phyloP scores from a whole-genome alignment of 768 basidiomycete species.

The Suillus fuscotomentosus region DNA sequence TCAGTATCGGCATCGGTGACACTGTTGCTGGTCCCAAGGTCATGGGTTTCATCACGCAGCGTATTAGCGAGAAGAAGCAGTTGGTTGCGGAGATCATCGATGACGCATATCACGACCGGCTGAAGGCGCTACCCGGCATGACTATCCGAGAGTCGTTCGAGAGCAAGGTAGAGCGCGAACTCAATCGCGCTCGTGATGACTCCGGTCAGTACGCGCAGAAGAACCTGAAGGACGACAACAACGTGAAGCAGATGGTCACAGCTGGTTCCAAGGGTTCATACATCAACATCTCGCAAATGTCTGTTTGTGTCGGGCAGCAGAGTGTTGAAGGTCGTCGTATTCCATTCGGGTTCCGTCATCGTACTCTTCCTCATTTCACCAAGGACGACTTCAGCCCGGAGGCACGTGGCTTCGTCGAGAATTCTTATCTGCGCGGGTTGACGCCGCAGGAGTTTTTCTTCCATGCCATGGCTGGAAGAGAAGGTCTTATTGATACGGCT shows the following conservation, averaged over 20 bases:
- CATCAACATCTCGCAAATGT: conserved; percentile 99
- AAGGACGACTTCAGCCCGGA: conserved; percentile 99
- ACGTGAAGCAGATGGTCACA: conserved; percentile 99
- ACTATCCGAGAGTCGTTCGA: conserved; percentile 99
- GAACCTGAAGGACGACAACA: conserved; percentile 97
- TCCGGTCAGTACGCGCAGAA: conserved; percentile 97
- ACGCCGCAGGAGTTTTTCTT: conserved; percentile 99
- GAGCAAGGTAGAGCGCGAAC: conserved; percentile 83
- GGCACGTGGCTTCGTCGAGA: conserved; percentile 97
- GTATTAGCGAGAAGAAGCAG: conserved; percentile 78
- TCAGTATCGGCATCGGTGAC: conserved; percentile 98
- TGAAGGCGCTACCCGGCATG: conserved; percentile 95
- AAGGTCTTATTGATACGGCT: conserved; percentile 98
- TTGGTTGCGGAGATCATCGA: conserved; percentile 79
- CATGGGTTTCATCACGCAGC: conserved; percentile 82
- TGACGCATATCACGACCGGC: conserved; percentile 79
- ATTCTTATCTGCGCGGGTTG: conserved; percentile 93
- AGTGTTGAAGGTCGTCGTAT: conserved; percentile 98
- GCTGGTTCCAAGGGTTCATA: conserved; percentile 98
- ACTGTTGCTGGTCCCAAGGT: conserved; percentile 91
- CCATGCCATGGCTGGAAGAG: conserved; percentile 99
- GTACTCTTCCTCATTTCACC: conserved; percentile 94
- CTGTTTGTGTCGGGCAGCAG: conserved; percentile 98
- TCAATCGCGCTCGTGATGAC: conserved; percentile 93
- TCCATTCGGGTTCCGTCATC: conserved; percentile 96